Conservation (phyloP, 108 stramenopile genomes). For the Pseudonitzschia multiseries region DNA sequence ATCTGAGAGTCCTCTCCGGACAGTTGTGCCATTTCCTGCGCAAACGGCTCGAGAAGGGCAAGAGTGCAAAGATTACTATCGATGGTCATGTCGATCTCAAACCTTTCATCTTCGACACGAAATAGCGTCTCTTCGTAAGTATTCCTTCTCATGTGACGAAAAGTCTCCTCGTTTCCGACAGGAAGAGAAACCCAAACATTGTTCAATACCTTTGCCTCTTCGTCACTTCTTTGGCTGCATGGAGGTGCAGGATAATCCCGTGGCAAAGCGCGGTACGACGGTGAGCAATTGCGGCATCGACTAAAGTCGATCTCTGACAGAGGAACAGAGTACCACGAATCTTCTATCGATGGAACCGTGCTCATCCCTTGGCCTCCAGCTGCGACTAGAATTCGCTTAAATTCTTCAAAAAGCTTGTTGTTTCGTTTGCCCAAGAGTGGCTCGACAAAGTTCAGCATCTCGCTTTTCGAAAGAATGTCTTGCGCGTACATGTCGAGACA, state of each 20-base stretch:
- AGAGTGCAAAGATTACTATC: constrained; percentile 91
- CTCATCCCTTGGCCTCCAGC: constrained; percentile 48
- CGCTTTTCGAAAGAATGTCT: constrained; percentile 87
- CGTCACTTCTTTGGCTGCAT: constrained; percentile 83
- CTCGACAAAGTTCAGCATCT: constrained; percentile 90
- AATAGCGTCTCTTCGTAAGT: constrained; percentile 96
- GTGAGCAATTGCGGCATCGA: constrained; percentile 88
- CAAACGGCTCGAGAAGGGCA: constrained; percentile 90
- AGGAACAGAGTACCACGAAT: constrained; percentile 90
- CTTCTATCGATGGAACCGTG: constrained; percentile 51
- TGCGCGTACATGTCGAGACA: constrained; percentile 93
- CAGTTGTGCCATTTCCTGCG: constrained; percentile 87
- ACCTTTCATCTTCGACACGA: constrained; percentile 97
- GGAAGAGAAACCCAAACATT: constrained; percentile 96
- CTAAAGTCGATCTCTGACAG: constrained; percentile 88
- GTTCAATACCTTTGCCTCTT: constrained; percentile 89
- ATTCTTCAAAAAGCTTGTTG: constrained; percentile 90
- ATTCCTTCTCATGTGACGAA: constrained; percentile 97
- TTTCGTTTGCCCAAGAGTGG: constrained; percentile 89
- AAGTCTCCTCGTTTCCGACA: constrained; percentile 96
- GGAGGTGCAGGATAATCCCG: constrained; percentile 91
- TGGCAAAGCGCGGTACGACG: constrained; percentile 95
- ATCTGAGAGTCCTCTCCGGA: constrained; percentile 48
- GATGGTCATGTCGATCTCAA: constrained; percentile 99
- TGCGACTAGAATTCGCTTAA: constrained; percentile 86